These are phyloP conservation scores for Podospora australis DNA, from an alignment of 495 filamentous ascomycete species.

Conservation along the genomic window DNA sequence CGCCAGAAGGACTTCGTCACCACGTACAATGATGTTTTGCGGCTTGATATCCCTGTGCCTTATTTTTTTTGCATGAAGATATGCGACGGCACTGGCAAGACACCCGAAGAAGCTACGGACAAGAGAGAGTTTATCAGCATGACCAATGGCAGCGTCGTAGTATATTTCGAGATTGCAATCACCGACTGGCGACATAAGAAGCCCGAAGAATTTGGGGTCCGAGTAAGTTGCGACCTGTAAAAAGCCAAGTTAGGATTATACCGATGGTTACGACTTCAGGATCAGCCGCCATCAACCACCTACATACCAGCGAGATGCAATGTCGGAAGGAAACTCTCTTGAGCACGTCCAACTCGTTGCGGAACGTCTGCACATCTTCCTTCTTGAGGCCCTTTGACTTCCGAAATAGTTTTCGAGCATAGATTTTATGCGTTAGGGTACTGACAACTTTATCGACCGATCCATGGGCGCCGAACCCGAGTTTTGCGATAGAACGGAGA, in stretches of 20 bases:
- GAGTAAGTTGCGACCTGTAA: neutral
- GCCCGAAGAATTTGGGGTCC: neutral
- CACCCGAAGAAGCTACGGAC: conserved; percentile 31
- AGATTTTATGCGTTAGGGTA: neutral
- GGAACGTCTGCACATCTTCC: neutral
- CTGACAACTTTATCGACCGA: neutral
- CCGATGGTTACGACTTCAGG: no score
- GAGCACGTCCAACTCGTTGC: neutral
- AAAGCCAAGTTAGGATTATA: neutral
- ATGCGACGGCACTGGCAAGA: conserved; percentile 28
- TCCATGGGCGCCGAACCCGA: neutral
- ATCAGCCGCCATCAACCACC: no score
- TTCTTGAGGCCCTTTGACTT: neutral
- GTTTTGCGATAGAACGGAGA: no score
- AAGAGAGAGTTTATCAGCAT: neutral
- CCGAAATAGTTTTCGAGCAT: neutral
- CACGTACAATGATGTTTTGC: conserved; percentile 35
- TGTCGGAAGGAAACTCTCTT: neutral
- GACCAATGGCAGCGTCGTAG: neutral
- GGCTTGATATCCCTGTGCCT: conserved; percentile 42
- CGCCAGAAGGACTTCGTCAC: conserved; percentile 26
- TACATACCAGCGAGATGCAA: neutral
- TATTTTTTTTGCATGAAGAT: conserved; percentile 30
- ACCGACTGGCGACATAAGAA: neutral
- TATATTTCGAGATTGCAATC: neutral